Base-by-base conservation (phyloP, 345 rosid genomes). In the Odontarrhena argentea region DNA sequence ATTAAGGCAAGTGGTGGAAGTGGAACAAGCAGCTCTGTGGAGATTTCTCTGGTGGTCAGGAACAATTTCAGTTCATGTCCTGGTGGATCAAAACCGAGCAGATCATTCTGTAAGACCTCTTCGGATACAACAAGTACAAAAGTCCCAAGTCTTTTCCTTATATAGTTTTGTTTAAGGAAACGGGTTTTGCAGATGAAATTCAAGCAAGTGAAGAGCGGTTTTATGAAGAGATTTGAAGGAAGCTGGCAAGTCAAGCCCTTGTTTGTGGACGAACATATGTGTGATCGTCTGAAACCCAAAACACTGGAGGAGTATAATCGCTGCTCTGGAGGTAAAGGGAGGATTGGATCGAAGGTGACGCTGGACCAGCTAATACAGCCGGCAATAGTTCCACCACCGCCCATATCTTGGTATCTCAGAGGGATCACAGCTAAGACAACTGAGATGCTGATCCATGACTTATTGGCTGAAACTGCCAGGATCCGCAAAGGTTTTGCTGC, bases 1-100 rank as follows among this genome's bases (percentile, higher is more conserved):
- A 52, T 67, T 65, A 14, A 81, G 96, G 66, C 97, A 90, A 78
- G 85, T 93, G 63, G 97, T 90, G 56, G 96, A 93, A 53, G 69
- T 90, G 44, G 97, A 90, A 66, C 98, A 93, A 78, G 87, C 97
- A 24, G 96, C 97, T 53, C 14, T 84, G 55, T 93, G 96, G 97
- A 93, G 74, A 78, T 93, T 93, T 66, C 94, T 93, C 12, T 93
- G 96, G 97, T 87, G 98, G 94, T 90, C 98, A 10, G 92, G 96
- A 69, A 83, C 90, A 8, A 85, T 93, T 59, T 84, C 88, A 8
- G 98, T 93, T 48, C 88, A 90, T 75, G 90, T 93, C 63, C 66
- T 83, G 55, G 97, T 88, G 22, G 96, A 93, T 62, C 96, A 93
- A 65, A 84, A 90, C 81, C 79, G 96, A 63, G 66, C 76, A 57